These are phyloP conservation scores for Tripterygium wilfordii DNA, from an alignment of 177 flowering plant species.

Conservation along the genomic window DNA sequence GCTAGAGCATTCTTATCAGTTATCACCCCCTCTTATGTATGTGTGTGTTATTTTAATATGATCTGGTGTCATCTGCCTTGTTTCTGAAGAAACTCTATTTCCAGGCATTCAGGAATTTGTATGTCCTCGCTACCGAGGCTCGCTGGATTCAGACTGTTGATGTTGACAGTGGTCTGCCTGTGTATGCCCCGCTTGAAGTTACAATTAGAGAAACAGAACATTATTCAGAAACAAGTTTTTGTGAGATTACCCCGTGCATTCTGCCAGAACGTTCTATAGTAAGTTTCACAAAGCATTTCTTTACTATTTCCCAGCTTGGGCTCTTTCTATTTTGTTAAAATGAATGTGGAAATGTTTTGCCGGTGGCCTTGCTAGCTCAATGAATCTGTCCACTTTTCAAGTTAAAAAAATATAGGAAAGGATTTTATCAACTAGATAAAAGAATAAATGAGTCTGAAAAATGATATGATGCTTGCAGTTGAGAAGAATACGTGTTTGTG, in stretches of 20 bases:
- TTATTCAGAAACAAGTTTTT: conserved; percentile 86
- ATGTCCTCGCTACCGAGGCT: conserved; percentile 91
- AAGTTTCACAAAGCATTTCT: conserved; percentile 23
- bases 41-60: too few relatives aligned
- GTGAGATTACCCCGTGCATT: conserved; percentile 92
- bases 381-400: too few relatives aligned
- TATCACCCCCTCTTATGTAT: too few relatives aligned
- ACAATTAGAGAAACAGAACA: conserved; percentile 67
- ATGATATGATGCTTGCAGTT: conserved; percentile 46
- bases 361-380: neutral
- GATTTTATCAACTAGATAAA: too few relatives aligned
- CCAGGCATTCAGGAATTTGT: conserved; percentile 93
- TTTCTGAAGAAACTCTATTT: too few relatives aligned
- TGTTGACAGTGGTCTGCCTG: conserved; percentile 90
- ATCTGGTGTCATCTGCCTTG: too few relatives aligned
- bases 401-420: too few relatives aligned
- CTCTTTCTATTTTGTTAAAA: too few relatives aligned
- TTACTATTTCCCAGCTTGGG: too few relatives aligned
- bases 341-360: too few relatives aligned
- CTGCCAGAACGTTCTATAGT: conserved; percentile 88
- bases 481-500: conserved; percentile 78
- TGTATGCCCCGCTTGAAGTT: conserved; percentile 86
- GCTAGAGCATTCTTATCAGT: too few relatives aligned
- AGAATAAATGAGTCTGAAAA: neutral
- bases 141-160: conserved; percentile 96